phyloP scores from a whole-genome alignment of 768 basidiomycete genomes.

The Artomyces pyxidatus region DNA sequence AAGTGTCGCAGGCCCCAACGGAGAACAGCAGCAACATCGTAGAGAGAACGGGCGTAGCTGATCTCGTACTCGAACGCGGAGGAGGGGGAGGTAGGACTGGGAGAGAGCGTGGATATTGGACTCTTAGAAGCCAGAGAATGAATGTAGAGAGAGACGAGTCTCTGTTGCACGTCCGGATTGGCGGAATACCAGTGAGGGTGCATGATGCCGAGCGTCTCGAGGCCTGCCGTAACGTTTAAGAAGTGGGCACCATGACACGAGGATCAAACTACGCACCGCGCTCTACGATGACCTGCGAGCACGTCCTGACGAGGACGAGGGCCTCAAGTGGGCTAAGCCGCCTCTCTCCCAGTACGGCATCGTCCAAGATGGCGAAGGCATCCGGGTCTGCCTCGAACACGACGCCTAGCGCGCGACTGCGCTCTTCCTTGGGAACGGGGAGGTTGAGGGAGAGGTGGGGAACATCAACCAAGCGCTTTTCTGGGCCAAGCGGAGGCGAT shows the following conservation, averaged over 20 bases:
- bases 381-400: constrained; percentile 57
- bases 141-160: constrained; percentile 65
- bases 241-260: too few relatives aligned
- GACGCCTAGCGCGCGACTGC: constrained; percentile 41
- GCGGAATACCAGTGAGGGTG: constrained; percentile 80
- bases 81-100: constrained; percentile 36
- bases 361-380: constrained; percentile 36
- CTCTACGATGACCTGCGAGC: constrained; percentile 56
- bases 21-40: constrained; percentile 73
- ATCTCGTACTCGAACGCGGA: constrained; percentile 60
- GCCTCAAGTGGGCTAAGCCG: constrained; percentile 57
- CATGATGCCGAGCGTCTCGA: constrained; percentile 78
- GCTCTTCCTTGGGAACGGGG: constrained; percentile 40
- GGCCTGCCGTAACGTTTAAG: too few relatives aligned
- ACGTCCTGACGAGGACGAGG: constrained; percentile 54
- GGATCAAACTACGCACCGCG: constrained; percentile 42
- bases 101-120: constrained; percentile 42
- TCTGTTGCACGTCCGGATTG: constrained; percentile 58
- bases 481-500: constrained; percentile 24
- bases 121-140: constrained; percentile 47
- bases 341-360: constrained; percentile 47
- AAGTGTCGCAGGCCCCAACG: constrained; percentile 79
- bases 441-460: constrained; percentile 63
- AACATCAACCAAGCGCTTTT: constrained; percentile 25
- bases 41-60: constrained; percentile 53